These are phyloP conservation scores for Ogataea nonfermentans DNA, from an alignment of 805 yeast genomes.

Conservation along the genomic window DNA sequence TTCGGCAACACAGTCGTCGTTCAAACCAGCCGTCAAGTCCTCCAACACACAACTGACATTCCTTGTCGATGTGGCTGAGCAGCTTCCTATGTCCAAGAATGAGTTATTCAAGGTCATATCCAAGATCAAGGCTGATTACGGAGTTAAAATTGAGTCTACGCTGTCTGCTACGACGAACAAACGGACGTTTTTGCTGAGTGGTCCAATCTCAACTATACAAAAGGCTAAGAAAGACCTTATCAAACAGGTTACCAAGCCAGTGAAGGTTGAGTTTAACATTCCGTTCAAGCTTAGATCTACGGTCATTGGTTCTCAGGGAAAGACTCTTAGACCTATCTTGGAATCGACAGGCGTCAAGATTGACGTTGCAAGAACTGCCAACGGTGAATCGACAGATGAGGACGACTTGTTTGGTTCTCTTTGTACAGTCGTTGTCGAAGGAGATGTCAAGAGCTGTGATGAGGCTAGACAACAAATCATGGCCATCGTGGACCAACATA, in stretches of 20 bases:
- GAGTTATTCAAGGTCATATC: constrained; percentile 69
- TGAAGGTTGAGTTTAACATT: constrained; percentile 54
- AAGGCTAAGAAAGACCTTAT: constrained; percentile 74
- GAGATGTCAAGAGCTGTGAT: constrained; percentile 80
- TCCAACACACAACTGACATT: constrained; percentile 75
- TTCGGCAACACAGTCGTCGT: constrained; percentile 11
- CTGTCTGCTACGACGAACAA: constrained; percentile 69
- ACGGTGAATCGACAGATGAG: constrained; percentile 29
- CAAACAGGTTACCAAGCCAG: constrained; percentile 75
- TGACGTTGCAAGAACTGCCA: constrained; percentile 51
- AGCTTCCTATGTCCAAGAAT: constrained; percentile 57
- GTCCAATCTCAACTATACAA: constrained; percentile 62
- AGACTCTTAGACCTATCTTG: constrained; percentile 73
- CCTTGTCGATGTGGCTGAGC: constrained; percentile 67
- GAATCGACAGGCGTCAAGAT: constrained; percentile 65
- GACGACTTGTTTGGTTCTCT: constrained; percentile 60
- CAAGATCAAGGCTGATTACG: constrained; percentile 55
- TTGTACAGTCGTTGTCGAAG: constrained; percentile 67
- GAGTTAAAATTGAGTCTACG: constrained; percentile 79
- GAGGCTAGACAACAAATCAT: constrained; percentile 68
- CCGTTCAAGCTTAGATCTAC: constrained; percentile 77
- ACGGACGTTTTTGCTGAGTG: constrained; percentile 81
- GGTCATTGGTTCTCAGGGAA: constrained; percentile 87
- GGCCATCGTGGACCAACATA: constrained; percentile 72
- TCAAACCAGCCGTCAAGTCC: constrained; percentile 47